A percentile compares a stretch with the other conserved stretches of the same genome.
phyloP scores from a whole-genome alignment of 2,329 filamentous ascomycete species.

The Sporothrix globosa region DNA sequence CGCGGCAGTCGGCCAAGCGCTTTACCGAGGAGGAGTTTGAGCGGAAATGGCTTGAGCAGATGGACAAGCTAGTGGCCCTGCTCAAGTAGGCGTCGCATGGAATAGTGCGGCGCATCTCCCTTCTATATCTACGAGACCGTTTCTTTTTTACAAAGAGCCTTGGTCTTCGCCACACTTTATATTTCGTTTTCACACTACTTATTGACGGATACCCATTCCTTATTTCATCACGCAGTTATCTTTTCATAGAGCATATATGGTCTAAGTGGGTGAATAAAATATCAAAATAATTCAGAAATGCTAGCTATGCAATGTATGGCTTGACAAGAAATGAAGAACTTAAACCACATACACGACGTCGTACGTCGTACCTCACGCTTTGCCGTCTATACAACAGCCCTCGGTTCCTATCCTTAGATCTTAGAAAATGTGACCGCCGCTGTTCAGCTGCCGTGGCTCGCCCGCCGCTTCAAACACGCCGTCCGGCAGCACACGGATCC shows the following conservation, averaged over 20 bases:
- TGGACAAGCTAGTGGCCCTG: constrained; percentile 68
- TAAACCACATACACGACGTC: no score
- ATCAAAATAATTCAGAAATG: background rate
- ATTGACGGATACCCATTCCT: constrained; percentile 30
- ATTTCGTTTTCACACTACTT: background rate
- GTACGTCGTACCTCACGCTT: background rate
- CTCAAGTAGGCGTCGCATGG: background rate
- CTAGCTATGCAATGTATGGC: constrained; percentile 16
- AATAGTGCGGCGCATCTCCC: background rate
- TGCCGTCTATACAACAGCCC: background rate
- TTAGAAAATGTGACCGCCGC: constrained; percentile 64
- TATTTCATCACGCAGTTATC: background rate
- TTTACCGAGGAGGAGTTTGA: constrained; percentile 90
- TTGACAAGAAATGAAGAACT: background rate
- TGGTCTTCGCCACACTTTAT: background rate
- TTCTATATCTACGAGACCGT: background rate
- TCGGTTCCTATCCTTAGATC: background rate
- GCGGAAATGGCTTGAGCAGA: constrained; percentile 73
- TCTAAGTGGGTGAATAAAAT: background rate
- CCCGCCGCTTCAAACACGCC: constrained; percentile 76
- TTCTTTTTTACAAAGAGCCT: background rate
- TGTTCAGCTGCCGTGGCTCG: constrained; percentile 78
- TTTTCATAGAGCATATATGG: background rate
- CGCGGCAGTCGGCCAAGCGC: constrained; percentile 74
- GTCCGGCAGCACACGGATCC: constrained; percentile 65